phyloP scores from a whole-genome alignment of 768 basidiomycete species.

The Hirschioporus abietinus region DNA sequence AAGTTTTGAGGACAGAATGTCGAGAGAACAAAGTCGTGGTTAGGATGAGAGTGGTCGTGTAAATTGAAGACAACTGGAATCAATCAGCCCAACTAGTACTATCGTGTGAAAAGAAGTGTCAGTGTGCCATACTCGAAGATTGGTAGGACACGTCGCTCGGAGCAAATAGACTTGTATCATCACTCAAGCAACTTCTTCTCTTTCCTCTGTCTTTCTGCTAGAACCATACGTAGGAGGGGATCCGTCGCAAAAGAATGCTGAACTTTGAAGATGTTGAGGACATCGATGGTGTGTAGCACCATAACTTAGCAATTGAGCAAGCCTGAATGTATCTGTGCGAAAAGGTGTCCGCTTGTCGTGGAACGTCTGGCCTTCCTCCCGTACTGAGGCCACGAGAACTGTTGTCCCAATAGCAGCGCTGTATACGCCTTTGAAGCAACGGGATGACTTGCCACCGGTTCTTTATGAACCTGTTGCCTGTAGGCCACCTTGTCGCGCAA shows the following conservation, averaged over 20 bases:
- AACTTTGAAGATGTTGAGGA: constrained; percentile 98
- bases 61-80: no score
- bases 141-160: neutral
- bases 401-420: constrained; percentile 98
- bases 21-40: no score
- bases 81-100: no score
- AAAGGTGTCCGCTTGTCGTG: constrained; percentile 91
- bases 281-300: constrained; percentile 67
- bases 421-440: constrained; percentile 90
- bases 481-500: constrained; percentile 95
- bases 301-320: neutral
- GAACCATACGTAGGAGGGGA: neutral
- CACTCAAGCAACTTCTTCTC: neutral
- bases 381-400: constrained; percentile 96
- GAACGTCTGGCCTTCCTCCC: constrained; percentile 98
- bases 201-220: neutral
- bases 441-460: constrained; percentile 93
- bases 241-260: constrained; percentile 38
- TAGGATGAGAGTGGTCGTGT: no score
- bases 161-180: neutral
- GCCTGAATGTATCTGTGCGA: constrained; percentile 1
- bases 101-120: neutral
- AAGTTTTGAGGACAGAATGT: no score
- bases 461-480: constrained; percentile 98
- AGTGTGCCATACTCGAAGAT: neutral